These are phyloP conservation scores for Cyclotella atomus DNA, from an alignment of 108 stramenopile genomes.

Conservation along the genomic window DNA sequence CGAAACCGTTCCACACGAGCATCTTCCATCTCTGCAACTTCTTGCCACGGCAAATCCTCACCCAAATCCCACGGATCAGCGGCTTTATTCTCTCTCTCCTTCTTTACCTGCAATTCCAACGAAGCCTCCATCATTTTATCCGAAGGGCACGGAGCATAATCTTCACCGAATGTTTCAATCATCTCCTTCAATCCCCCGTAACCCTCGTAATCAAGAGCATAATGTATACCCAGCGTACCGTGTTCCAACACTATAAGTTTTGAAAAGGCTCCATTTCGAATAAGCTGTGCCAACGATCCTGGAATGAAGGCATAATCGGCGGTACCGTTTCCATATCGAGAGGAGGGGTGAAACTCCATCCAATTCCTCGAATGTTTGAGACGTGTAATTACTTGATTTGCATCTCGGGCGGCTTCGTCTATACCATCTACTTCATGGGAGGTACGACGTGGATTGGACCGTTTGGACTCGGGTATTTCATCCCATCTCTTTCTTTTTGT, in stretches of 20 bases:
- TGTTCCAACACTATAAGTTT: constrained; percentile 44
- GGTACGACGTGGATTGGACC: constrained; percentile 4
- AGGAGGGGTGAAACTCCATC: constrained; percentile 53
- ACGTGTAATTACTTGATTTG: constrained; percentile 17
- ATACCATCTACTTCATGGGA: constrained; percentile 8
- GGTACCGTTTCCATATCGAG: constrained; percentile 50
- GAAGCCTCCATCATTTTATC: constrained; percentile 40
- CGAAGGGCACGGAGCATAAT: constrained; percentile 42
- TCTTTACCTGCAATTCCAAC: constrained; percentile 14
- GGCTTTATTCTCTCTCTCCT: constrained; percentile 7
- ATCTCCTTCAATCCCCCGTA: constrained; percentile 45
- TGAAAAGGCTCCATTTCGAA: constrained; percentile 42
- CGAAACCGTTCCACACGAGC: neutral
- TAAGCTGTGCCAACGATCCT: constrained; percentile 35
- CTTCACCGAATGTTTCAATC: constrained; percentile 45
- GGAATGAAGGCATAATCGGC: constrained; percentile 50
- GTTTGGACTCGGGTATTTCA: neutral
- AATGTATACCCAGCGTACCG: constrained; percentile 45
- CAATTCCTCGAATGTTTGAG: constrained; percentile 31
- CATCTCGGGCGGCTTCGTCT: constrained; percentile 23
- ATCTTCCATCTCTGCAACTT: constrained; percentile 20
- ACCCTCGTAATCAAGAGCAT: constrained; percentile 49
- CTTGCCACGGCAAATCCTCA: constrained; percentile 51
- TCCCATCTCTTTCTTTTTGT: constrained; percentile 11
- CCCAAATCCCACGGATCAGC: constrained; percentile 46